Evolutionary conservation across 1,139 yeast genomes (phyloP), one percentile per base, ranked within the genome.

Genomic region (Blastobotrys illinoisensis): DNA sequence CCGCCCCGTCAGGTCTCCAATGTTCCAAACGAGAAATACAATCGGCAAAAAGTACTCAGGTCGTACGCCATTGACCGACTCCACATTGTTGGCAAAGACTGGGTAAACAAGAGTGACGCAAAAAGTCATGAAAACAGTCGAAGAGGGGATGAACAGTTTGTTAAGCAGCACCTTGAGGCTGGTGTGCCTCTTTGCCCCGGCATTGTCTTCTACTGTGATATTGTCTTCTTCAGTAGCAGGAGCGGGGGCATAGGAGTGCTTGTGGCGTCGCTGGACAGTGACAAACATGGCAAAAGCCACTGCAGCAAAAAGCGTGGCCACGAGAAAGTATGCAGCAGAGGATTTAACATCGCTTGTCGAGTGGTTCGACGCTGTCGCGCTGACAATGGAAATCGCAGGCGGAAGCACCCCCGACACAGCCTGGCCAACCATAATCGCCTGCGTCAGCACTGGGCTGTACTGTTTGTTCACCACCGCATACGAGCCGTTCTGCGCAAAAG

Each of bases 351-450:
- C 40, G 40, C 40, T 32, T 16, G 14, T 32, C 14, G 40, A 32
- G 40, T 32, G 40, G 16, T 3, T 44, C 5, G 46, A 20, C 24
- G 67, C 52, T 7, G 59, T 50, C 18, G 69, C 78, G 1, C 91
- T 81, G 1, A 81, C 52, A 50, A 91, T 83, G 53, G 90, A 74
- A 0, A 95, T 86, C 14, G 86, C 70, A 0, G 97, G 83, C 0
- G 98, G 98, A 51, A 91, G 73, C 0, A 91, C 96, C 0, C 98
- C 98, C 0, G 97, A 90, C 13, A 91, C 75, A 0, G 96, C 97
- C 69, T 93, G 97, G 1, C 99, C 99, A 5, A 90, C 90, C 87
- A 93, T 88, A 3, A 87, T 87, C 0, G 88, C 95, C 64, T 91
- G 95, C 14, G 91, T 88, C 66, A 83, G 88, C 2, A 82, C 77